Percentiles rank a stretch among this genome's conserved stretches.
These are phyloP conservation scores for Eucalyptus erythrocorys DNA, from an alignment of 345 rosid genomes.

Conservation along the genomic window DNA sequence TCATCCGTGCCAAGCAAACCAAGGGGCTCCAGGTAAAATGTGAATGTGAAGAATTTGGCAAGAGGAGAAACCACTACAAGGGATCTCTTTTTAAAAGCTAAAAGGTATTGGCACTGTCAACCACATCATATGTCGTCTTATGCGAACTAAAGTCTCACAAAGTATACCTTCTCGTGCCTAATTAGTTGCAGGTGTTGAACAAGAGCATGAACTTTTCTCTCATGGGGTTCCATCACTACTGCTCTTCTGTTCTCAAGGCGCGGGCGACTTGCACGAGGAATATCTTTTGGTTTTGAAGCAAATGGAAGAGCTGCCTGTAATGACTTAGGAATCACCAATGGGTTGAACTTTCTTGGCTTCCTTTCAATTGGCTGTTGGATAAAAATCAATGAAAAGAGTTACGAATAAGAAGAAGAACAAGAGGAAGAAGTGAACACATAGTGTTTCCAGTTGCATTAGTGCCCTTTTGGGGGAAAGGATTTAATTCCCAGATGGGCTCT, in stretches of 20 bases:
- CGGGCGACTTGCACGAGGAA: constrained; percentile 30
- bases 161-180: constrained; percentile 45
- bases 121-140: not conserved
- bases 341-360: constrained; percentile 60
- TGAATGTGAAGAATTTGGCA: not conserved
- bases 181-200: constrained; percentile 57
- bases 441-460: not conserved
- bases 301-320: constrained; percentile 72
- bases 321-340: constrained; percentile 58
- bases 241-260: constrained; percentile 55
- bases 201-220: constrained; percentile 38
- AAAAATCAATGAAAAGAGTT: not conserved
- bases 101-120: not conserved
- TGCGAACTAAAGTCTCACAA: not conserved
- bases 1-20: not conserved
- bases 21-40: not conserved
- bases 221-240: constrained; percentile 65
- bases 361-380: constrained; percentile 65
- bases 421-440: not conserved
- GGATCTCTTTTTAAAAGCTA: not conserved
- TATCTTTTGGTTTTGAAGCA: constrained; percentile 70
- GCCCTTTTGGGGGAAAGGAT: not conserved
- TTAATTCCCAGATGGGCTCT: not conserved
- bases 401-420: not conserved
- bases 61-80: not conserved